A percentile compares a stretch with the other conserved stretches of the same genome.
phyloP scores from a whole-genome alignment of 148 eudicot genomes.

The Talinum fruticosum region DNA sequence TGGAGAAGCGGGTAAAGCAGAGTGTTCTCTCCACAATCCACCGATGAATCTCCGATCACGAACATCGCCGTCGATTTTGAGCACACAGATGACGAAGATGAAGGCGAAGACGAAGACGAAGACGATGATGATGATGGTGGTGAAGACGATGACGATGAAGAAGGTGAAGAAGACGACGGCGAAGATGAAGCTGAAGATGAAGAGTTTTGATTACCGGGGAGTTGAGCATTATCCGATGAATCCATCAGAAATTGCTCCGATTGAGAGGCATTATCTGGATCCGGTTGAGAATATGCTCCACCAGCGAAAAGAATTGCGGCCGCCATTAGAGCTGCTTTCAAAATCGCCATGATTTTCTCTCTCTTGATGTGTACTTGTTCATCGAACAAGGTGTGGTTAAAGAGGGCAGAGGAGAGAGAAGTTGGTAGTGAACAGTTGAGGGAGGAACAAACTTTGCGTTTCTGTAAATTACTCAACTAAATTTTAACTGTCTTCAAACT shows the following conservation, averaged over 20 bases:
- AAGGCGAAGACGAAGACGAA: not conserved
- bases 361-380: not conserved
- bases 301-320: not conserved
- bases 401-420: not conserved
- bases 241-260: not conserved
- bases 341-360: constrained; percentile 12
- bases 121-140: not conserved
- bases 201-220: not conserved
- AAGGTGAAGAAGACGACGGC: not conserved
- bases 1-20: constrained; percentile 44
- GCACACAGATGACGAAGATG: not conserved
- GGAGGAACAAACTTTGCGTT: not conserved
- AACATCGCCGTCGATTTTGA: constrained; percentile 31
- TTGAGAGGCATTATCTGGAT: not conserved
- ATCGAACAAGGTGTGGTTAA: not conserved
- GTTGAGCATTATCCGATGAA: not conserved
- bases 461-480: not conserved
- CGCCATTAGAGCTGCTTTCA: constrained; percentile 14
- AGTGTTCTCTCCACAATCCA: constrained; percentile 65
- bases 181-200: not conserved
- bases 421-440: constrained; percentile 24
- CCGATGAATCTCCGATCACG: constrained; percentile 60
- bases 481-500: not conserved
- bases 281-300: not conserved
- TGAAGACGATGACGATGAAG: not conserved